Conservation (phyloP, 208 protist species). For the Acanthamoeba lenticulata region DNA sequence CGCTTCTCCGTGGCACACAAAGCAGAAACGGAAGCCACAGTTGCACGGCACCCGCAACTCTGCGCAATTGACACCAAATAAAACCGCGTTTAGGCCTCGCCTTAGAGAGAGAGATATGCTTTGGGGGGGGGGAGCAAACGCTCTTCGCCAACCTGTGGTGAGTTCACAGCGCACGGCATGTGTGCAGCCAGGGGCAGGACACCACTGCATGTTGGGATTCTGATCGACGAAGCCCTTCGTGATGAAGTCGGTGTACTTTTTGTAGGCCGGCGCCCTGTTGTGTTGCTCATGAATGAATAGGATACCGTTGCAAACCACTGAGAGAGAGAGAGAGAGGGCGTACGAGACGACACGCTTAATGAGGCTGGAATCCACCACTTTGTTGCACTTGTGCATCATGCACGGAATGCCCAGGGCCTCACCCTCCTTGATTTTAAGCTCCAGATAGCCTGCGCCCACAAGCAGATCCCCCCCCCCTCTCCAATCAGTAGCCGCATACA, state of each 20-base stretch:
- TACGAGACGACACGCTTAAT: constrained; percentile 17
- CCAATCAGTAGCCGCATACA: too few species aligned
- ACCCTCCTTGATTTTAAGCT: constrained; percentile 49
- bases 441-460: neutral
- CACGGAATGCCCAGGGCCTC: constrained; percentile 27
- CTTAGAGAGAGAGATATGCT: too few species aligned
- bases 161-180: constrained; percentile 42
- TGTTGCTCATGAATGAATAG: too few species aligned
- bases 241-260: constrained; percentile 55
- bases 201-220: constrained; percentile 46
- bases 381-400: constrained; percentile 58
- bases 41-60: constrained; percentile 44
- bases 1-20: constrained; percentile 37
- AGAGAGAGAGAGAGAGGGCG: too few species aligned
- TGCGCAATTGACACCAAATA: too few species aligned
- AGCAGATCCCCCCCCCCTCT: too few species aligned
- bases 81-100: too few species aligned
- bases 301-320: too few species aligned
- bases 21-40: constrained; percentile 48
- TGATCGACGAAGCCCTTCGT: constrained; percentile 59
- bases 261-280: neutral
- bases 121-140: too few species aligned
- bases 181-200: constrained; percentile 2
- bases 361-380: constrained; percentile 31
- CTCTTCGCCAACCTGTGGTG: too few species aligned